phyloP scores from a whole-genome alignment of 768 basidiomycete species.

The Cystobasidium onofrii region DNA sequence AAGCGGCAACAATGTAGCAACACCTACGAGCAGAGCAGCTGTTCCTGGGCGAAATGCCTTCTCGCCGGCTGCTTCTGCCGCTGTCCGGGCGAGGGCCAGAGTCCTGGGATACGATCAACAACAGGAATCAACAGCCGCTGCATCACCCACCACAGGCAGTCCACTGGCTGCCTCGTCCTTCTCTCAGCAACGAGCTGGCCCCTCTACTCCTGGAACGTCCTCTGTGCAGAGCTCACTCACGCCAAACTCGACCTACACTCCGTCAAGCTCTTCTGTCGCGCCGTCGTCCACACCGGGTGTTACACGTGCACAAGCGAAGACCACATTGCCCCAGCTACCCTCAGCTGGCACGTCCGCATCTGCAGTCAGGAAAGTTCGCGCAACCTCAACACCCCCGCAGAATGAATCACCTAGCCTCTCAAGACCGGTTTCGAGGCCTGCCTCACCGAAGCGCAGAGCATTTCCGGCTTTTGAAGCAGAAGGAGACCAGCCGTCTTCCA shows the following conservation, averaged over 20 bases:
- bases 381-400: slow-evolving; percentile 1
- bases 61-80: slow-evolving; percentile 2
- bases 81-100: background rate
- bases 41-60: background rate
- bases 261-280: background rate
- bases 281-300: background rate
- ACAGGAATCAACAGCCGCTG: background rate
- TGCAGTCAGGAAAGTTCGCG: background rate
- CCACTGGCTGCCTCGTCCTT: background rate
- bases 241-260: background rate
- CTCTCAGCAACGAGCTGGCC: background rate
- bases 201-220: background rate
- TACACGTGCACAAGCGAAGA: background rate
- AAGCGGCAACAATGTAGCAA: background rate
- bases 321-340: background rate
- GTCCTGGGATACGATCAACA: slow-evolving; percentile 7
- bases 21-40: background rate
- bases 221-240: background rate
- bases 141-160: background rate
- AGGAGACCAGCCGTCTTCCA: background rate
- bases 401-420: background rate
- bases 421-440: background rate
- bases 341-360: background rate
- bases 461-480: slow-evolving; percentile 11
- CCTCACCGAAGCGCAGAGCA: slow-evolving; percentile 6